Conservation (phyloP, 805 yeast genomes). For the Kregervanrija pseudodelftensis region DNA sequence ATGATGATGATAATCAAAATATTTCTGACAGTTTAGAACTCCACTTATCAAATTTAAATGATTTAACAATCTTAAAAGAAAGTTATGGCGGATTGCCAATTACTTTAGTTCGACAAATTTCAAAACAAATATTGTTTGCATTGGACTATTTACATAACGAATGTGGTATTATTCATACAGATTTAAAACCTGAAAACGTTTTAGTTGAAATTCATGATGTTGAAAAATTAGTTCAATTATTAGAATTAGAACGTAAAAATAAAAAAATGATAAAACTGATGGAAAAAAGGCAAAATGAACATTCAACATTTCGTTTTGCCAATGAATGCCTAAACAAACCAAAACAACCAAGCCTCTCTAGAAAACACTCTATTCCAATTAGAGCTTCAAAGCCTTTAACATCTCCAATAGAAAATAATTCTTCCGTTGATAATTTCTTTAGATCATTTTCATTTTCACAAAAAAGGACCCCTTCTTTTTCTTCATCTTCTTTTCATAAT, state of each 20-base stretch:
- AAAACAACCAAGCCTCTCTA: neutral
- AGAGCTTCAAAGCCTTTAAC: conserved; percentile 43
- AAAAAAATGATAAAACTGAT: conserved; percentile 17
- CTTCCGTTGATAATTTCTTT: conserved; percentile 29
- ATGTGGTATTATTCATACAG: conserved; percentile 69
- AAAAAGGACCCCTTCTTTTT: conserved; percentile 14
- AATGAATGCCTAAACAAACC: neutral
- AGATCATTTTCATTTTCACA: conserved; percentile 29
- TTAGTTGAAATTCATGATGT: conserved; percentile 48
- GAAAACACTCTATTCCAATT: conserved; percentile 26
- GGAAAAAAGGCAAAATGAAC: conserved; percentile 15
- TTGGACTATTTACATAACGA: conserved; percentile 51
- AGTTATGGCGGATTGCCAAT: conserved; percentile 50
- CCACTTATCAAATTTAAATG: conserved; percentile 23
- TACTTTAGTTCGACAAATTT: conserved; percentile 45
- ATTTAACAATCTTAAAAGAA: conserved; percentile 30
- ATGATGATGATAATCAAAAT: conserved; percentile 2
- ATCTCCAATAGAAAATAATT: conserved; percentile 32
- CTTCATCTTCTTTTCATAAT: conserved; percentile 6
- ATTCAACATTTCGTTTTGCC: conserved; percentile 1
- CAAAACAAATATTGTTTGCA: conserved; percentile 48
- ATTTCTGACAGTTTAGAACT: conserved; percentile 11
- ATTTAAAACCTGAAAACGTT: conserved; percentile 69
- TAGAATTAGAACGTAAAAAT: conserved; percentile 31
- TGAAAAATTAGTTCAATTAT: conserved; percentile 38